These are phyloP conservation scores for Calendula officinalis DNA, from an alignment of 129 eudicot genomes.

Conservation along the genomic window DNA sequence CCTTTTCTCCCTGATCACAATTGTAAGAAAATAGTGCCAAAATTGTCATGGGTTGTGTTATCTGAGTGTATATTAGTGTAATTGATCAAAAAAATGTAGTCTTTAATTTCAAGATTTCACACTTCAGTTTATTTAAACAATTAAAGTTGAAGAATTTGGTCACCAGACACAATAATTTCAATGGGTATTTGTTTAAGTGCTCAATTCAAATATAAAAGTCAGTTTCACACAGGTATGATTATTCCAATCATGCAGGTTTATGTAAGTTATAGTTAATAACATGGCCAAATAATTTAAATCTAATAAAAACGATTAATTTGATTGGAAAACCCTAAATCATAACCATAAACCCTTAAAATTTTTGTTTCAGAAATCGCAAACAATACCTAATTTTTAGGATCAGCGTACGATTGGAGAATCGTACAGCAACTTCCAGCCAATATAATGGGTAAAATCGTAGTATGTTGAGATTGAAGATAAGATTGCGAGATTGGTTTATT, in stretches of 20 bases:
- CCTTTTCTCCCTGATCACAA: slow-evolving; percentile 20
- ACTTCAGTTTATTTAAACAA: slow-evolving; percentile 16
- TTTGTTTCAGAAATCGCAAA: too few species aligned
- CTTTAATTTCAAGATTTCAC: slow-evolving; percentile 17
- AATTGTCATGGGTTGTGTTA: slow-evolving; percentile 14
- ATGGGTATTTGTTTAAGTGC: slow-evolving; percentile 88
- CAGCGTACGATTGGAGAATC: too few species aligned
- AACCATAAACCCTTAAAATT: too few species aligned
- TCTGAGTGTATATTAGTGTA: slow-evolving; percentile 9
- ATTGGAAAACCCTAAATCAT: too few species aligned
- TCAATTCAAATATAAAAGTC: slow-evolving; percentile 53
- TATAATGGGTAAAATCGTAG: too few species aligned
- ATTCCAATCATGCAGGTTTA: not conserved
- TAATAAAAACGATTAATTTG: too few species aligned
- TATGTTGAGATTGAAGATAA: too few species aligned
- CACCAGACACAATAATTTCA: slow-evolving; percentile 7
- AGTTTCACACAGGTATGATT: slow-evolving; percentile 50
- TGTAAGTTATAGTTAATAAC: too few species aligned
- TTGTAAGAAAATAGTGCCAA: not conserved
- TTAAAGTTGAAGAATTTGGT: not conserved
- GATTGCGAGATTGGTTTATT: too few species aligned
- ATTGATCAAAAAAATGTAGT: not conserved
- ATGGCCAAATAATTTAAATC: too few species aligned
- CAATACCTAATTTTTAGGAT: too few species aligned
- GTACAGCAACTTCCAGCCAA: too few species aligned